Evolutionary conservation across 768 basidiomycete species (phyloP).

Genomic region (Leccinum variicolor): DNA sequence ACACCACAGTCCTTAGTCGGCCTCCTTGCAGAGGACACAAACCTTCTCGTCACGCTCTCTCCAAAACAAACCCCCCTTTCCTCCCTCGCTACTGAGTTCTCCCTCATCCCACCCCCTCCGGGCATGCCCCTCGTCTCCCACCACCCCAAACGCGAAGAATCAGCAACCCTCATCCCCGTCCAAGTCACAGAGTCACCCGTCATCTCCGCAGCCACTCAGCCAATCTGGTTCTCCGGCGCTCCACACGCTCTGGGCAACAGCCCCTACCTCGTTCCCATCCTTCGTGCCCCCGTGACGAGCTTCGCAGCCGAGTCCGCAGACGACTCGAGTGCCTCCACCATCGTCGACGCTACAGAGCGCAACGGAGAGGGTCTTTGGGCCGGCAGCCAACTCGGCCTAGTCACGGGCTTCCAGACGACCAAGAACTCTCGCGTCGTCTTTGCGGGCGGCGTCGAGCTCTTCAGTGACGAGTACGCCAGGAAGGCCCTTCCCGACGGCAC

Average conservation of each 20-base stretch:
- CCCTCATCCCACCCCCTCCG: constrained; percentile 82
- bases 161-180: constrained; percentile 64
- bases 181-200: constrained; percentile 43
- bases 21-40: constrained; percentile 67
- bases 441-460: constrained; percentile 75
- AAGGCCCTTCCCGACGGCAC: constrained; percentile 60
- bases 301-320: constrained; percentile 67
- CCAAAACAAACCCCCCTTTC: constrained; percentile 70
- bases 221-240: constrained; percentile 76
- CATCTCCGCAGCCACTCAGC: constrained; percentile 45
- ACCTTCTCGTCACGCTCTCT: constrained; percentile 81
- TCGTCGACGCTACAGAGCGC: constrained; percentile 70
- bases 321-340: constrained; percentile 54
- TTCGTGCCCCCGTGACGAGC: constrained; percentile 72
- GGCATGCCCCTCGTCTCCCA: constrained; percentile 83
- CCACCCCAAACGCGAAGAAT: constrained; percentile 71
- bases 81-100: constrained; percentile 87
- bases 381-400: constrained; percentile 71
- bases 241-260: constrained; percentile 64
- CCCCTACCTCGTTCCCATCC: constrained; percentile 79
- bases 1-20: constrained; percentile 77
- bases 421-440: constrained; percentile 77
- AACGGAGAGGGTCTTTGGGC: constrained; percentile 82
- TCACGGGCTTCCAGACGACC: constrained; percentile 85
- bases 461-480: constrained; percentile 71